Percentiles rank a stretch among this genome's conserved stretches.
Evolutionary conservation across 2,329 filamentous ascomycete genomes (phyloP).

Genomic region (Xylaria sp.): DNA sequence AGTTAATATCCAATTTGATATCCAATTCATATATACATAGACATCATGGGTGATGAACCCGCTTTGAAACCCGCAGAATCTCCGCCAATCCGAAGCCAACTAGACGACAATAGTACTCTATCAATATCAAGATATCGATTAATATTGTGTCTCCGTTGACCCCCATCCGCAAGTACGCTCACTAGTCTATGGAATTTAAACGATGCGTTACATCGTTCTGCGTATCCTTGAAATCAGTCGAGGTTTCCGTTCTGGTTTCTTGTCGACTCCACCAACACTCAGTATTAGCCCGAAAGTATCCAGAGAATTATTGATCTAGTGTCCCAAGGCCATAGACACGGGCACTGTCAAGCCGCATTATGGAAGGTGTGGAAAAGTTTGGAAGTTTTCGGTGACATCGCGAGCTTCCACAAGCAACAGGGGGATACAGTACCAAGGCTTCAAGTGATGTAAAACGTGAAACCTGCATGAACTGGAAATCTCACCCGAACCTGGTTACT

Average conservation of each 20-base stretch:
- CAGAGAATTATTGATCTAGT: conserved; percentile 14
- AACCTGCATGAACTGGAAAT: conserved; percentile 37
- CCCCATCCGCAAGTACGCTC: conserved; percentile 24
- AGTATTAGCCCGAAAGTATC: conserved; percentile 24
- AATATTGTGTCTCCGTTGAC: conserved; percentile 14
- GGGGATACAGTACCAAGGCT: conserved; percentile 5
- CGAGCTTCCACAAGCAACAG: conserved; percentile 17
- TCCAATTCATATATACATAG: conserved; percentile 1
- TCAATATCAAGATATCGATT: conserved; percentile 12
- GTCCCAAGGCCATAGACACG: conserved; percentile 37
- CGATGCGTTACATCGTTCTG: conserved; percentile 33
- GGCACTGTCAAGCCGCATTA: conserved; percentile 22
- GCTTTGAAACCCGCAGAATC: conserved; percentile 7
- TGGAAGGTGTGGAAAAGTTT: conserved; percentile 28
- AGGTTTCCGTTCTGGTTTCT: conserved; percentile 27
- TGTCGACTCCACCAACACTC: conserved; percentile 25
- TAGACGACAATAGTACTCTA: neutral
- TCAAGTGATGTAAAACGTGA: conserved; percentile 18
- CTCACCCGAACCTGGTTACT: conserved; percentile 23
- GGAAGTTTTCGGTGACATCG: conserved; percentile 29
- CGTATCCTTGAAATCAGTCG: conserved; percentile 27
- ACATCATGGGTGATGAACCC: conserved; percentile 17
- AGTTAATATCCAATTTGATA: conserved; percentile 11
- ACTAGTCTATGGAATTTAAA: conserved; percentile 23
- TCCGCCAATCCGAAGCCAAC: conserved; percentile 15